Percentiles rank a stretch among this genome's conserved stretches.
Evolutionary conservation across 2,329 filamentous ascomycete species (phyloP).

Genomic region (Clarireedia hainanense): DNA sequence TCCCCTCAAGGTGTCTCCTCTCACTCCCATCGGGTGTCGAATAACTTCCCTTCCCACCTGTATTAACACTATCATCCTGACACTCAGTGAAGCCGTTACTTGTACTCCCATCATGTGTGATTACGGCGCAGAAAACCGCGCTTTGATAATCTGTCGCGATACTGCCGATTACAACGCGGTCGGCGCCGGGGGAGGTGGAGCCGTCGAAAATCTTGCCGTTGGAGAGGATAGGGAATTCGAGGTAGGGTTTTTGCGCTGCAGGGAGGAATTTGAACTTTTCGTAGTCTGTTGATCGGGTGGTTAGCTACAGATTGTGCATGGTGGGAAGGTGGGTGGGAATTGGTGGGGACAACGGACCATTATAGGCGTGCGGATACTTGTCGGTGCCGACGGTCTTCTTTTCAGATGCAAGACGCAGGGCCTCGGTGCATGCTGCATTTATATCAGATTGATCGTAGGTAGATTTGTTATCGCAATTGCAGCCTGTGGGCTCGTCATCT

Average conservation of each 20-base stretch:
- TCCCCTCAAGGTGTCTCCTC: conserved; percentile 8
- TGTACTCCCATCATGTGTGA: conserved; percentile 26
- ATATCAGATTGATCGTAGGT: conserved; percentile 21
- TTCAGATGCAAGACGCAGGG: conserved; percentile 21
- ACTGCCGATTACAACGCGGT: conserved; percentile 28
- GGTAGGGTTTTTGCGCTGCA: conserved; percentile 24
- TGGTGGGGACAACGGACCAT: conserved; percentile 14
- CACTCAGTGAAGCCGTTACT: conserved; percentile 29
- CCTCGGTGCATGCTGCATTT: conserved; percentile 23
- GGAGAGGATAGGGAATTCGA: conserved; percentile 28
- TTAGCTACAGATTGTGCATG: not conserved
- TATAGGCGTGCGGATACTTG: conserved; percentile 29
- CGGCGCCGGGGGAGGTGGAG: conserved; percentile 25
- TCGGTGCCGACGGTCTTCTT: conserved; percentile 21
- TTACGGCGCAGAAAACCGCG: conserved; percentile 27
- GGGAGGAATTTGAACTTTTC: conserved; percentile 28
- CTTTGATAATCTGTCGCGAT: conserved; percentile 24
- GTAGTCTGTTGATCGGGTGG: conserved; percentile 18
- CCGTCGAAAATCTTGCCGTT: conserved; percentile 18
- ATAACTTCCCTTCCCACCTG: conserved; percentile 11
- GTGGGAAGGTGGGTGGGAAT: not conserved
- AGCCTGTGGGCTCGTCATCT: conserved; percentile 19
- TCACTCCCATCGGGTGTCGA: not conserved
- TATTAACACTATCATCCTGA: conserved; percentile 18
- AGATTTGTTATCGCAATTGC: conserved; percentile 21